Conservation (phyloP, 495 filamentous ascomycete genomes). For the Aspergillus leporis region DNA sequence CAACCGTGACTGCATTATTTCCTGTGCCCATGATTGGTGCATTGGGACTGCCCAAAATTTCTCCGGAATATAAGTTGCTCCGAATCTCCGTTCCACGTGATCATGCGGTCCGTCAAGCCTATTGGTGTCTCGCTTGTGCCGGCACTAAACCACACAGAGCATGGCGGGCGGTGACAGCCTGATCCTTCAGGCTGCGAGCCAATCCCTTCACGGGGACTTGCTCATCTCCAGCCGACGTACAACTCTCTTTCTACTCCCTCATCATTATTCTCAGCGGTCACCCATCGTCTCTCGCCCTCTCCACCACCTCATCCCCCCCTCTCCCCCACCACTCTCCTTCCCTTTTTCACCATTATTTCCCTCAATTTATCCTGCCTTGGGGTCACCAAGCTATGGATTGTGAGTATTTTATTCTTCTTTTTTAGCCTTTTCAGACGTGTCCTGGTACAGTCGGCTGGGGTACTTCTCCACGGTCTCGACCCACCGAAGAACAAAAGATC, state of each 20-base stretch:
- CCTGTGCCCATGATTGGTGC: slow-evolving; percentile 29
- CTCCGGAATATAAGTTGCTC: slow-evolving; percentile 22
- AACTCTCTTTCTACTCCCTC: slow-evolving; percentile 35
- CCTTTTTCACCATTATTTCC: slow-evolving; percentile 31
- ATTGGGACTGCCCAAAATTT: slow-evolving; percentile 4
- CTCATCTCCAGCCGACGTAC: slow-evolving; percentile 30
- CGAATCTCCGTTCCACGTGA: slow-evolving; percentile 26
- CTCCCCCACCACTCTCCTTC: slow-evolving; percentile 27
- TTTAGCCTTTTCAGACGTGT: slow-evolving; percentile 28
- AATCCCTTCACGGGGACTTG: slow-evolving; percentile 37
- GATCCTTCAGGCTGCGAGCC: slow-evolving; percentile 28
- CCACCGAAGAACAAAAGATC: slow-evolving; percentile 39
- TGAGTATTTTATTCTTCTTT: slow-evolving; percentile 42
- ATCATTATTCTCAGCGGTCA: slow-evolving; percentile 29
- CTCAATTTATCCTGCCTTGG: slow-evolving; percentile 39
- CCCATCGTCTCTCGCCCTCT: slow-evolving; percentile 27
- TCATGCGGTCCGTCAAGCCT: slow-evolving; percentile 5
- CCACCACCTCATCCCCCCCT: slow-evolving; percentile 28
- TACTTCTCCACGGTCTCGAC: slow-evolving; percentile 51
- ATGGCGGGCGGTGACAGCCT: slow-evolving; percentile 27
- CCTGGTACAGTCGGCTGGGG: slow-evolving; percentile 37
- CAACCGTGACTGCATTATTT: slow-evolving; percentile 25
- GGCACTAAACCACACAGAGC: slow-evolving; percentile 27
- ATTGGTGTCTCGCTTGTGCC: slow-evolving; percentile 26
- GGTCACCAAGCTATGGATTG: slow-evolving; percentile 56